These are phyloP conservation scores for Melanogaster broomeanus DNA, from an alignment of 768 basidiomycete species.

Conservation along the genomic window DNA sequence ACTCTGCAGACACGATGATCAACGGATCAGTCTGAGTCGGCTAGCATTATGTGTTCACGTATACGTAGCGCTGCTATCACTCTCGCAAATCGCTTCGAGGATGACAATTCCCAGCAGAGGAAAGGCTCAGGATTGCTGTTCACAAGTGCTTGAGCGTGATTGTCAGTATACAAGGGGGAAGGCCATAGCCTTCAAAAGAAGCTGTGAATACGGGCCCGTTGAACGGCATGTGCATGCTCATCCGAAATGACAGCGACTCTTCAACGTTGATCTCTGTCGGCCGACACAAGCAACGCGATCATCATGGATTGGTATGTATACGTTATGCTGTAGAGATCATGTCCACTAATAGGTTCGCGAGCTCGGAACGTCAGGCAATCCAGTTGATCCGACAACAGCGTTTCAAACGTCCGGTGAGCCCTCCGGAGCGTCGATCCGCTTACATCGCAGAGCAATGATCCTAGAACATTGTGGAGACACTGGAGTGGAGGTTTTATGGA, in stretches of 20 bases:
- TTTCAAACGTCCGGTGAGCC: slow-evolving; percentile 1
- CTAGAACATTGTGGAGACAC: background rate
- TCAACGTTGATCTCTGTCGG: too few relatives aligned
- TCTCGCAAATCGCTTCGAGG: background rate
- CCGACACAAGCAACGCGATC: too few relatives aligned
- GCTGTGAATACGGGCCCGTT: background rate
- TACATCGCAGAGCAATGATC: slow-evolving; percentile 15
- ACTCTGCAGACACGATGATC: slow-evolving; percentile 10
- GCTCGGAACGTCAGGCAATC: background rate
- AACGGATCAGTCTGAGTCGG: too few relatives aligned
- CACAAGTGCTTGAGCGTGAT: too few relatives aligned
- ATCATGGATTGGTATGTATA: too few relatives aligned
- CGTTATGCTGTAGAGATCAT: too few relatives aligned
- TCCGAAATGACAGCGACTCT: background rate
- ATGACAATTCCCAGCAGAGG: background rate
- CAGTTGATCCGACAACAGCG: background rate
- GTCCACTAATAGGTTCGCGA: too few relatives aligned
- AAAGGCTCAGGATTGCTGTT: slow-evolving; percentile 1
- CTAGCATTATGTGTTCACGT: background rate
- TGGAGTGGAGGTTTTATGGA: too few relatives aligned
- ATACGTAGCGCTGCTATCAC: slow-evolving; percentile 12
- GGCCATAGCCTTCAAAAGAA: too few relatives aligned
- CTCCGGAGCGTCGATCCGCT: slow-evolving; percentile 22
- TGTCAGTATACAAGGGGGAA: too few relatives aligned
- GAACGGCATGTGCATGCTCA: background rate